Conservation (phyloP, 306 rosid species). For the Mimosa pudica region DNA sequence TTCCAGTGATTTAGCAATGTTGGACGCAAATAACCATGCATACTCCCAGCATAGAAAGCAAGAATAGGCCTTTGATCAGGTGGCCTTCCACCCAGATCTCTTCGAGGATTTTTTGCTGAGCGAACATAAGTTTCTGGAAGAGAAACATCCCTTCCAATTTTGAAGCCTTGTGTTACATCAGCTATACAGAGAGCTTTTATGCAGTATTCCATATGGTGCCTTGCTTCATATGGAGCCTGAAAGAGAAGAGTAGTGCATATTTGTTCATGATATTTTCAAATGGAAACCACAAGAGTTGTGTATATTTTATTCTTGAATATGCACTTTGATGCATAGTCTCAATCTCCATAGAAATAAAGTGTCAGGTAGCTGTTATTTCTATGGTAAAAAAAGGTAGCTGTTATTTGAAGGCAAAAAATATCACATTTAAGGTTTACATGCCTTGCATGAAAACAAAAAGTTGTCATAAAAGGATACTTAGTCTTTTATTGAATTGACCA, state of each 20-base stretch:
- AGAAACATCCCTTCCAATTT: constrained; percentile 86
- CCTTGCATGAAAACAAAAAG: too few relatives aligned
- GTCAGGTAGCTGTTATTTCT: neutral
- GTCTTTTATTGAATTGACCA: neutral
- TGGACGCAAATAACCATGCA: constrained; percentile 83
- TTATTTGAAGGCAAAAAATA: neutral
- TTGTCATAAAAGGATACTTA: too few relatives aligned
- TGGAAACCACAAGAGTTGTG: constrained; percentile 59
- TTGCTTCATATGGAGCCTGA: constrained; percentile 93
- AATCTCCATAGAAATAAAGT: neutral
- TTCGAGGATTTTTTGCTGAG: constrained; percentile 69
- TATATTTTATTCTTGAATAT: neutral
- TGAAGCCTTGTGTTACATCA: constrained; percentile 84
- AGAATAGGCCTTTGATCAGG: constrained; percentile 68
- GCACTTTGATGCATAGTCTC: constrained; percentile 2
- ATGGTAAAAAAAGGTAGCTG: too few relatives aligned
- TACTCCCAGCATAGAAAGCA: constrained; percentile 86
- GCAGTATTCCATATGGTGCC: constrained; percentile 98
- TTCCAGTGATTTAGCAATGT: constrained; percentile 80
- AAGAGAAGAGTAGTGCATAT: constrained; percentile 22
- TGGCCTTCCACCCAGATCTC: constrained; percentile 82
- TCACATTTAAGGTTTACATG: neutral
- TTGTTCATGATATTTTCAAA: constrained; percentile 50
- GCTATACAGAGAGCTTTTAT: constrained; percentile 93
- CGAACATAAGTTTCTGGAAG: constrained; percentile 87